Conservation (phyloP, 768 basidiomycete species). For the Hortiboletus campestris region DNA sequence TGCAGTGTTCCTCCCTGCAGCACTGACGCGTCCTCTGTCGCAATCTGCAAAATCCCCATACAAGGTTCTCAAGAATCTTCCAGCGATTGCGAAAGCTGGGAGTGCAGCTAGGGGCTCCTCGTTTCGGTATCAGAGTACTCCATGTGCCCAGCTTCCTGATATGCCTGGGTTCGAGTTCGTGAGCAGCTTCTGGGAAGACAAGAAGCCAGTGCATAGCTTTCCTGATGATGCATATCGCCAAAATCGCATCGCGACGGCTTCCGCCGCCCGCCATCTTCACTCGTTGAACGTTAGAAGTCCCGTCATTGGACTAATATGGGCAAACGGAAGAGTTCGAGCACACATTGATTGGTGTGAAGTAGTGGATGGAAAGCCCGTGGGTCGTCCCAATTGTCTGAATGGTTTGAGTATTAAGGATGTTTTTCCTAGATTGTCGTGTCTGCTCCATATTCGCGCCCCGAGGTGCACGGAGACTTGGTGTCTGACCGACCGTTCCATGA, state of each 20-base stretch:
- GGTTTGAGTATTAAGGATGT: neutral
- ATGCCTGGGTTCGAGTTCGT: constrained; percentile 50
- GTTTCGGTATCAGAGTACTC: constrained; percentile 52
- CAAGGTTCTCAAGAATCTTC: constrained; percentile 44
- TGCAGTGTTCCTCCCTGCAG: constrained; percentile 44
- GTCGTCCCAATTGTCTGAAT: constrained; percentile 12
- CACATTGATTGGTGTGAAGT: constrained; percentile 55
- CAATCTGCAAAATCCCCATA: constrained; percentile 45
- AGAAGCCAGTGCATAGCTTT: constrained; percentile 49
- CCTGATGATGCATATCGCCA: constrained; percentile 56
- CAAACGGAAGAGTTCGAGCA: constrained; percentile 48
- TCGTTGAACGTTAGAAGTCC: constrained; percentile 45
- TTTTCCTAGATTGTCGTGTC: constrained; percentile 44
- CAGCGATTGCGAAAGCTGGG: constrained; percentile 35
- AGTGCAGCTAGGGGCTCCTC: constrained; percentile 42
- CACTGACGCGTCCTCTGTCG: constrained; percentile 40
- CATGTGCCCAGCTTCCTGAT: constrained; percentile 46
- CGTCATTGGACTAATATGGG: constrained; percentile 55
- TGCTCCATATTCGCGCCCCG: constrained; percentile 41
- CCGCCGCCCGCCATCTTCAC: constrained; percentile 49
- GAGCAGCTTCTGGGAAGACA: constrained; percentile 59
- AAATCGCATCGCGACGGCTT: constrained; percentile 55
- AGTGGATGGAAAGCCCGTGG: constrained; percentile 34
- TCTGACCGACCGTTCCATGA: constrained; percentile 39
- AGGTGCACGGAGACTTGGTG: constrained; percentile 10